Evolutionary conservation across 441 rosid genomes (phyloP).

Genomic region (Kokia cookei): DNA sequence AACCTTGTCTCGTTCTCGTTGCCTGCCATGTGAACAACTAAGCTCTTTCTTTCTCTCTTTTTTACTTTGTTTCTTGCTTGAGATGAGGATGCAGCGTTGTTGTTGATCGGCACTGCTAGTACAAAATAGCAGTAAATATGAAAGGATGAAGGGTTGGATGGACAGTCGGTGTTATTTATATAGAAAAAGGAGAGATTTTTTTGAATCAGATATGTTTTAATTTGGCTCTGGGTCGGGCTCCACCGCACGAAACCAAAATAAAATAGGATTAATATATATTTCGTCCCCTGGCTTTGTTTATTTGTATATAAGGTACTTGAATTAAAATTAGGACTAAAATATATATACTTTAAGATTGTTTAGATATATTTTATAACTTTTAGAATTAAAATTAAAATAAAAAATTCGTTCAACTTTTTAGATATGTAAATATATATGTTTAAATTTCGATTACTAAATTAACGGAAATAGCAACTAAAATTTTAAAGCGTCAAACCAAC

Average conservation of each 20-base stretch:
- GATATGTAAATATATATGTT: too few relatives aligned
- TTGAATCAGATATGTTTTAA: background rate
- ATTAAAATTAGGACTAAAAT: too few relatives aligned
- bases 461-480: too few relatives aligned
- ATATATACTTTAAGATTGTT: too few relatives aligned
- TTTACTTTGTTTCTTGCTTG: background rate
- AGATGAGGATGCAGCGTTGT: background rate
- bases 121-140: background rate
- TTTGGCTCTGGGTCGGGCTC: conserved; percentile 15
- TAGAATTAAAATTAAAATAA: too few relatives aligned
- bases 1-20: background rate
- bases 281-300: too few relatives aligned
- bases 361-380: too few relatives aligned
- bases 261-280: too few relatives aligned
- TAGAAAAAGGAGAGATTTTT: background rate
- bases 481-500: too few relatives aligned
- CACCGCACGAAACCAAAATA: conserved; percentile 5
- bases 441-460: too few relatives aligned
- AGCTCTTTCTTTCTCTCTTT: background rate
- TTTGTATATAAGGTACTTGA: too few relatives aligned
- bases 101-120: background rate
- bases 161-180: background rate
- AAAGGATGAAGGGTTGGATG: background rate
- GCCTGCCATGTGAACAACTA: background rate
- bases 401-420: too few relatives aligned